Evolutionary conservation across 2,329 filamentous ascomycete genomes (phyloP), one percentile per base, ranked within the genome.

Genomic region (Neurospora sp.): DNA sequence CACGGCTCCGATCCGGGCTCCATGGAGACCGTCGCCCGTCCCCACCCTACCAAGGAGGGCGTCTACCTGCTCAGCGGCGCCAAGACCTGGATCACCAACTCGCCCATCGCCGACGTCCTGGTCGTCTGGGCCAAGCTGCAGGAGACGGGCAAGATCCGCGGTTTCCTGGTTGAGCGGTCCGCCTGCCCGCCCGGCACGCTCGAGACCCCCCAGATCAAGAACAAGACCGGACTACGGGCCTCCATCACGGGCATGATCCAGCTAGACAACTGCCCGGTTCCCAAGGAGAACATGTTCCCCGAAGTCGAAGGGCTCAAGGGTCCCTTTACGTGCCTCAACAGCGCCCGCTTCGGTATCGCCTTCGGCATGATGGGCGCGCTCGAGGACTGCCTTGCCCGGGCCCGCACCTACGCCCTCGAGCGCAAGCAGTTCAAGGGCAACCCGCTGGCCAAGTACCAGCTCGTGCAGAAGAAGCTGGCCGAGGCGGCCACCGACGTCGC

Each of bases 171-270:
- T 39, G 93, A 99, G 81, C 87, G 95, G 74, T 88, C 89, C 74
- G 86, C 92, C 74, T 97, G 94, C 77, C 94, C 94, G 1, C 85
- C 92, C 0, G 95, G 96, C 2, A 96, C 94, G 0, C 85, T 99
- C 15, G 93, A 96, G 80, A 99, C 96, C 6, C 96, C 96, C 1
- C 83, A 91, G 12, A 91, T 99, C 79, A 96, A 96, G 84, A 88
- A 98, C 83, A 99, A 99, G 86, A 97, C 92, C 72, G 96, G 94
- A 1, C 87, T 99, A 39, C 87, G 96, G 70, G 96, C 96, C 12
- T 97, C 92, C 12, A 91, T 97, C 73, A 99, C 96, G 0, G 96
- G 96, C 70, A 98, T 98, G 96, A 97, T 99, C 74, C 93, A 97
- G 75, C 86, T 99, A 77, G 95, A 97, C 73, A 89, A 91, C 73